Base-by-base conservation (phyloP, 208 protist genomes). In the Lotmaria passim region DNA sequence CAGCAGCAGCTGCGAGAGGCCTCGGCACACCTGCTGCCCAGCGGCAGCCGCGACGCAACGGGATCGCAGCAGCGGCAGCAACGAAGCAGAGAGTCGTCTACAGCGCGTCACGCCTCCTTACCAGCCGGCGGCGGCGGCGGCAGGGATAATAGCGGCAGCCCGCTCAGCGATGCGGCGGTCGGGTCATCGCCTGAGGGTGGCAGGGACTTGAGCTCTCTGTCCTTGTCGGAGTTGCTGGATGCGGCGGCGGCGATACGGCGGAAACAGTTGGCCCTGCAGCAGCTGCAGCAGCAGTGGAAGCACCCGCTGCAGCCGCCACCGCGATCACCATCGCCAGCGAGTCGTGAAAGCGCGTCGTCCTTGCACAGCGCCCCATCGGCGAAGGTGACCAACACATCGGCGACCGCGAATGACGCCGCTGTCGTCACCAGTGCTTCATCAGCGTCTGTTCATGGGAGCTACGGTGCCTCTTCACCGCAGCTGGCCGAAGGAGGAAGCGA, bases 161-260 rank as follows among this genome's bases (percentile, higher is more conserved):
- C 28, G 51, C 28, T n/a, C 34, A 28, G 19, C 17, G n/a, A 12
- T 33, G 14, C 41, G 21, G 51, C 23, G 28, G 34, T n/a, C 26
- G 33, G 43, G 3, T 28, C 70, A 7, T 65, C 71, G 19, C 63
- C 63, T 11, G 64, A 71, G 23, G 51, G 43, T 2, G 48, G 38
- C 23, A 64, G 52, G 2, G 75, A 88, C 43, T 56, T 88, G 41
- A 85, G 82, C 46, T 56, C 75, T 0, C 68, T 91, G 44, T 91
- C 89, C 11, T 63, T 94, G 19, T 81, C 84, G 14, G 79, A 91
- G 71, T 69, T 94, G 41, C 89, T 94, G 48, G 84, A 91, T 28
- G 82, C 79, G 24, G 89, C 89, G 17, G 86, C 86, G 14, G 68
- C 78, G 12, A 85, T 94, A 43, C 79, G 82, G 23, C 70, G 80